phyloP scores from a whole-genome alignment of 2,329 filamentous ascomycete genomes.

The Penicillium freii region DNA sequence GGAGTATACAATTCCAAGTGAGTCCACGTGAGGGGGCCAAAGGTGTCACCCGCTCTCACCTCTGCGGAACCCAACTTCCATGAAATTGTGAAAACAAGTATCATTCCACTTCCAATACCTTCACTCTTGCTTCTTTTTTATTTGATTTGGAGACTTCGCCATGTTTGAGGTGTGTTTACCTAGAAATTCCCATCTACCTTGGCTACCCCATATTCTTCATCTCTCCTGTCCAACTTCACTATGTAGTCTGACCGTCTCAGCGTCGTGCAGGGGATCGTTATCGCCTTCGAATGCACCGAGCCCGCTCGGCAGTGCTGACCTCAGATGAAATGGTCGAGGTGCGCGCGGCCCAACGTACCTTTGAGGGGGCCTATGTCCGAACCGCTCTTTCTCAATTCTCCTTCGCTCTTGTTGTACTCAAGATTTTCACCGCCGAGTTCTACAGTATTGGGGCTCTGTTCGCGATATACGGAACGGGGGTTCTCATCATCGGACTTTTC shows the following conservation, averaged over 20 bases:
- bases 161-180: constrained; percentile 8
- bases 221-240: background rate
- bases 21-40: constrained; percentile 10
- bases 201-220: background rate
- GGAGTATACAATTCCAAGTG: background rate
- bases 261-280: constrained; percentile 70
- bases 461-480: constrained; percentile 81
- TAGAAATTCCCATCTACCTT: background rate
- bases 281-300: constrained; percentile 76
- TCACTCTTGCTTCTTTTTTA: background rate
- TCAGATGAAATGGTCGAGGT: constrained; percentile 87
- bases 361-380: constrained; percentile 94
- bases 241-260: constrained; percentile 37
- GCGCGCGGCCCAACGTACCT: constrained; percentile 90
- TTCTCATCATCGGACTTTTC: constrained; percentile 80
- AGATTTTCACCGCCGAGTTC: constrained; percentile 96
- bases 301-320: constrained; percentile 78
- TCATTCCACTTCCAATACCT: background rate
- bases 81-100: background rate
- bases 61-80: background rate
- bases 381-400: constrained; percentile 94
- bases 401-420: constrained; percentile 89
- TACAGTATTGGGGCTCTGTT: constrained; percentile 96
- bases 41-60: background rate
- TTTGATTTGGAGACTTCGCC: background rate